phyloP scores from a whole-genome alignment of 2,329 filamentous ascomycete species.

The Purpureocillium takamizusanense region DNA sequence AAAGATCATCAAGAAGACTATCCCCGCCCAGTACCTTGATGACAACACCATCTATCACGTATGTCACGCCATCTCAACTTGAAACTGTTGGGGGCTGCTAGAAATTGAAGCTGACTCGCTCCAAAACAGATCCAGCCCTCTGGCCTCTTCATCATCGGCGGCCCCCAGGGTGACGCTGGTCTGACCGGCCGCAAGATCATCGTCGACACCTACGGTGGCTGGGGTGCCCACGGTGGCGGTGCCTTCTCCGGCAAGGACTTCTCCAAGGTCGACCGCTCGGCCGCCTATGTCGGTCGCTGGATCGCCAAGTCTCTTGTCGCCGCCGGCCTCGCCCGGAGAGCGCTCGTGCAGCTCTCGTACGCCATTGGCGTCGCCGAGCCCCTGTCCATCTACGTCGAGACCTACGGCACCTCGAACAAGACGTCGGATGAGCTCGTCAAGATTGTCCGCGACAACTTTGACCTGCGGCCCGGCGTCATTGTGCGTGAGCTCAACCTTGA shows the following conservation, averaged over 20 bases:
- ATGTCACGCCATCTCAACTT: constrained; percentile 24
- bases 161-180: constrained; percentile 97
- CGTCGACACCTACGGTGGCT: constrained; percentile 98
- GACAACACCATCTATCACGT: constrained; percentile 94
- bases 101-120: neutral
- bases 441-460: constrained; percentile 94
- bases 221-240: constrained; percentile 99
- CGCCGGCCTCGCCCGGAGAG: constrained; percentile 82
- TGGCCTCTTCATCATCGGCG: constrained; percentile 97
- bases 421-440: constrained; percentile 85
- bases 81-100: neutral
- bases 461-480: constrained; percentile 95
- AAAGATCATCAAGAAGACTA: constrained; percentile 94
- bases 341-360: constrained; percentile 96
- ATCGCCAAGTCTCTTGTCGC: constrained; percentile 96
- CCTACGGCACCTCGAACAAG: constrained; percentile 90
- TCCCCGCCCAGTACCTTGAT: constrained; percentile 85
- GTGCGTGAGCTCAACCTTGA: constrained; percentile 93
- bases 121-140: constrained; percentile 73
- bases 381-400: constrained; percentile 94
- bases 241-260: constrained; percentile 99
- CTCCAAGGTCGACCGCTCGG: constrained; percentile 99
- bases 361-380: constrained; percentile 98
- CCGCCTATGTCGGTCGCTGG: constrained; percentile 95
- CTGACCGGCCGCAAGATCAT: constrained; percentile 99